Evolutionary conservation across 148 eudicot genomes (phyloP), one percentile per base, ranked within the genome.

Genomic region (Polygonum aviculare): DNA sequence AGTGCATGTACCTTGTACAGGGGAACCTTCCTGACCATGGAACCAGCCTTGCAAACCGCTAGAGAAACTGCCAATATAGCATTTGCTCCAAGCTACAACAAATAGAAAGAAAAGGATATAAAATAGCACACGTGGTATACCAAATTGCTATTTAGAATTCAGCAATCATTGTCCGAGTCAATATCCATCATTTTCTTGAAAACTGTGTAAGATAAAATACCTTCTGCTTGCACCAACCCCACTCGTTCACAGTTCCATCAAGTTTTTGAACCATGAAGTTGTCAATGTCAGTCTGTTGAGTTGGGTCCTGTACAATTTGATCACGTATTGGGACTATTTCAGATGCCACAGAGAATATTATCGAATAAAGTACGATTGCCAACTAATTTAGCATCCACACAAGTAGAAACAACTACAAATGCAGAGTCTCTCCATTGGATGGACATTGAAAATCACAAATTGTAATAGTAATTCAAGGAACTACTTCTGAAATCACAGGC

Each of bases 141-240:
- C 31, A 57, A 57, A 21, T 57, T 57, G 4, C 55, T 14, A 51
- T 15, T 14, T 50, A 10, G 14, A 15, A 6, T 33, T 31, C 5
- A 69, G 38, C 31, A 12, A 69, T 69, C 40, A 44, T 44, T 44
- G 47, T 44, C 47, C 47, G 1, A 44, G 50, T 11, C 3, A 48
- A 6, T 48, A 11, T 48, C 15, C 75, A 44, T 54, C 5, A 6
- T 54, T 22, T 54, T 54, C 21, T n/a, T 7, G 71, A 33, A 67
- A 31, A 31, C 12, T 67, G 39, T 16, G 18, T 4, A 41, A 41
- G 26, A 69, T 38, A 69, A 74, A 12, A 77, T 85, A 94, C 98
- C 97, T 94, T 94, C 78, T 94, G 97, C 85, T 94, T 94, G 95
- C 98, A 94, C 98, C 98, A 94, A 49, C 98, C 98, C 98, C 98